These are phyloP conservation scores for Lentinula sp. DNA, from an alignment of 768 basidiomycete species.

Conservation along the genomic window DNA sequence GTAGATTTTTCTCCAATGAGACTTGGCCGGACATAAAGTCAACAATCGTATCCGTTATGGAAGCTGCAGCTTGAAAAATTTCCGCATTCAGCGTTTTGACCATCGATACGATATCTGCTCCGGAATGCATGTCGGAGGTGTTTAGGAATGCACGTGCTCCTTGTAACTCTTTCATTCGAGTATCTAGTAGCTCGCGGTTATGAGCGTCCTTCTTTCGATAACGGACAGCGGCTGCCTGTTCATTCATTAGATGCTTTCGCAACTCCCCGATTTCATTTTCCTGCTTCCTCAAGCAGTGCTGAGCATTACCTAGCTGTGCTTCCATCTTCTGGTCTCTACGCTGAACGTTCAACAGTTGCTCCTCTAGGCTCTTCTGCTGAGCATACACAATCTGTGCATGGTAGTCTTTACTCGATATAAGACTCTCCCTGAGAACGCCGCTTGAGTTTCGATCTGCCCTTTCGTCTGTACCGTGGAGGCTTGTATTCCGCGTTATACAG, in stretches of 20 bases:
- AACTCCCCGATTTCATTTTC: not conserved
- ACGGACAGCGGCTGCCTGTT: not conserved
- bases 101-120: slow-evolving; percentile 30
- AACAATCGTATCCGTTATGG: slow-evolving; percentile 19
- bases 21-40: slow-evolving; percentile 21
- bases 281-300: not conserved
- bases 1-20: too few species aligned
- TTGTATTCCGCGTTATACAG: too few species aligned
- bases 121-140: slow-evolving; percentile 36
- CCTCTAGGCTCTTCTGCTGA: too few species aligned
- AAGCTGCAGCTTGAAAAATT: slow-evolving; percentile 38
- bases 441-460: too few species aligned
- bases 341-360: too few species aligned
- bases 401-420: too few species aligned
- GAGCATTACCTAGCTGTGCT: not conserved
- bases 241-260: too few species aligned
- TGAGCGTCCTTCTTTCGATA: slow-evolving; percentile 13
- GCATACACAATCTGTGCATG: too few species aligned
- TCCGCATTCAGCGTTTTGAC: slow-evolving; percentile 41
- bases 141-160: slow-evolving; percentile 37
- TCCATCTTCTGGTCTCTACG: not conserved
- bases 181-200: slow-evolving; percentile 16
- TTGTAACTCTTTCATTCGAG: slow-evolving; percentile 32
- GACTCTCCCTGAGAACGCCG: too few species aligned
- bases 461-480: too few species aligned